phyloP scores from a whole-genome alignment of 805 yeast genomes.

The Helenozyma baotianmanensis region DNA sequence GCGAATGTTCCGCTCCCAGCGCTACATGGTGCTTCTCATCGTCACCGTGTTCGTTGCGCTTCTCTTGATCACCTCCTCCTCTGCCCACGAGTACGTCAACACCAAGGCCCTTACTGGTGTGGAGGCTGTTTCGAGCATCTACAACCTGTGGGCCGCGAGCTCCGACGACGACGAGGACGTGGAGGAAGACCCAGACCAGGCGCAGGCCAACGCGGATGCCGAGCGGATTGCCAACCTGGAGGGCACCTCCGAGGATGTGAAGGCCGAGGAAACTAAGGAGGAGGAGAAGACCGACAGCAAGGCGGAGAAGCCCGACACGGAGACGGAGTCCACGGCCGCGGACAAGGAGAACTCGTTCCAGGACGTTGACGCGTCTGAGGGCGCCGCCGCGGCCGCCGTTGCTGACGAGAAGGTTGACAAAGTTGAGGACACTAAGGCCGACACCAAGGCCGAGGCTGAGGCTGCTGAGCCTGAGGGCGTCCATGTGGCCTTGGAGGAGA shows the following conservation, averaged over 20 bases:
- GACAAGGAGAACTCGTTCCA: neutral
- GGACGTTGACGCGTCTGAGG: no score
- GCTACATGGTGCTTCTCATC: conserved; percentile 21
- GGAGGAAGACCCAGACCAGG: no score
- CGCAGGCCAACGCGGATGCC: no score
- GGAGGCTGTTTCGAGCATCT: no score
- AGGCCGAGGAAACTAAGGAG: neutral
- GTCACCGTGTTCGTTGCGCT: conserved; percentile 19
- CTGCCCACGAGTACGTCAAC: conserved; percentile 24
- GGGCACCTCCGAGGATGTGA: no score
- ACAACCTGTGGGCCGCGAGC: no score
- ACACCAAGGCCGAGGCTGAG: neutral
- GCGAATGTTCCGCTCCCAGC: conserved; percentile 30
- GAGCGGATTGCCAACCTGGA: no score
- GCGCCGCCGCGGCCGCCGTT: no score
- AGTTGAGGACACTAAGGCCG: neutral
- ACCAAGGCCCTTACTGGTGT: no score
- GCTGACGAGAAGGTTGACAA: neutral
- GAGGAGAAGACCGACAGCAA: neutral
- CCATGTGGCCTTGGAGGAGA: neutral
- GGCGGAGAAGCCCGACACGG: neutral
- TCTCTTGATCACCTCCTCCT: conserved; percentile 23
- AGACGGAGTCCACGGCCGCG: conserved; percentile 1
- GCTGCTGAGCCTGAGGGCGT: neutral
- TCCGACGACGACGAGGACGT: no score